These are phyloP conservation scores for Hanseniaspora valbyensis DNA, from an alignment of 805 yeast genomes.

Conservation along the genomic window DNA sequence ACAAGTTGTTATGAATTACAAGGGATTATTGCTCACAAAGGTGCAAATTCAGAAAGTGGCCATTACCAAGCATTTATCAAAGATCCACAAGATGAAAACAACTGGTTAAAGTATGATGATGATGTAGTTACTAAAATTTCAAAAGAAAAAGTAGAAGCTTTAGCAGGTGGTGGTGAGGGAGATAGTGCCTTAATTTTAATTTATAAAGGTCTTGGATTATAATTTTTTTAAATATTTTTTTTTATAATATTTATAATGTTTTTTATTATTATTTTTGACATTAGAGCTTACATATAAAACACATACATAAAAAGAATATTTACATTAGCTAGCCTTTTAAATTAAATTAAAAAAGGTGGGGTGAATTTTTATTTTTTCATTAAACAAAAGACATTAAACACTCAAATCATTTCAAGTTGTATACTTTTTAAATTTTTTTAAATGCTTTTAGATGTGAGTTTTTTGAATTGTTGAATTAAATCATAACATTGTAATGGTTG, in stretches of 20 bases:
- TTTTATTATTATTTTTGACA: background rate
- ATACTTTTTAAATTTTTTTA: background rate
- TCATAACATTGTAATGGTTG: slow-evolving; percentile 74
- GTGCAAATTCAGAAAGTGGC: slow-evolving; percentile 93
- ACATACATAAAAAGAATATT: background rate
- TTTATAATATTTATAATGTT: background rate
- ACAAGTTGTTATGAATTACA: slow-evolving; percentile 74
- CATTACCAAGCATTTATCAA: slow-evolving; percentile 87
- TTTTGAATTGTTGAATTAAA: slow-evolving; percentile 51
- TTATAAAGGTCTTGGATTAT: slow-evolving; percentile 70
- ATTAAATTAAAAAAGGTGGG: background rate
- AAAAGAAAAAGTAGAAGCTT: slow-evolving; percentile 67
- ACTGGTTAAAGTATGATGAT: slow-evolving; percentile 94
- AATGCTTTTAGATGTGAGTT: slow-evolving; percentile 1
- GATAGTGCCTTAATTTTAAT: slow-evolving; percentile 86
- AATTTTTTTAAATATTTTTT: slow-evolving; percentile 18
- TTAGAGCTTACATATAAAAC: background rate
- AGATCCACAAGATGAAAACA: slow-evolving; percentile 60
- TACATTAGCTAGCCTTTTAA: background rate
- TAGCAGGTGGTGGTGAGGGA: slow-evolving; percentile 97
- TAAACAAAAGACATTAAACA: too few species aligned
- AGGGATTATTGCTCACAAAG: slow-evolving; percentile 85
- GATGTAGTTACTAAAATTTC: slow-evolving; percentile 72
- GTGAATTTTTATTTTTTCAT: too few species aligned
- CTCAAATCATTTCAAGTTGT: background rate